phyloP scores from a whole-genome alignment of 768 basidiomycete genomes.

The Lactifluus hygrophoroides region DNA sequence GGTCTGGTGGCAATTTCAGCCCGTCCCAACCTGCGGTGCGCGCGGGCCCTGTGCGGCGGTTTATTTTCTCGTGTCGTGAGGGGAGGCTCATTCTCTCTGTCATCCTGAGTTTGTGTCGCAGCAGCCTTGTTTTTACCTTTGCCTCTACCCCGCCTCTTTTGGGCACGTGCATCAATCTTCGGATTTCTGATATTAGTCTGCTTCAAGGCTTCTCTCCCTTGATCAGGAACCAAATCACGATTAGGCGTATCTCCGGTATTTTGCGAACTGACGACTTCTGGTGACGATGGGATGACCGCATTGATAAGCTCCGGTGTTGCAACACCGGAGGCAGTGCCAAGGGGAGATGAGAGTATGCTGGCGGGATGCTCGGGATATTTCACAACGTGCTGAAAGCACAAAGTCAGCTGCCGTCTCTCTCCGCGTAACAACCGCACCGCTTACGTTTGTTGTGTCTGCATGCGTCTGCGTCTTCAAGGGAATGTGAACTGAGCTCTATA shows the following conservation, averaged over 20 bases:
- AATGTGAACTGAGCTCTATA: background rate
- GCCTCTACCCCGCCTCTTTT: background rate
- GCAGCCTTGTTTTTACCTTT: conserved; percentile 1
- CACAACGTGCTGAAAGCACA: background rate
- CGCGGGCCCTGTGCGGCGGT: background rate
- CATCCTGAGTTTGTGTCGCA: background rate
- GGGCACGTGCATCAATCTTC: background rate
- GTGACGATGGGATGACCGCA: no score
- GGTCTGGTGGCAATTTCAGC: background rate
- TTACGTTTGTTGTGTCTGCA: conserved; percentile 9
- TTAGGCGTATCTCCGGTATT: background rate
- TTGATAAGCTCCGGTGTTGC: background rate
- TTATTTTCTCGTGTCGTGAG: background rate
- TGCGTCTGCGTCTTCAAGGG: background rate
- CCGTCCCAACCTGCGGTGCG: background rate
- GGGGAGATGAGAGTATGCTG: background rate
- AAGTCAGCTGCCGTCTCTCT: background rate
- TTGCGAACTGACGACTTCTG: background rate
- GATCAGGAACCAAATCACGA: background rate
- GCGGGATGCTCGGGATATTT: background rate
- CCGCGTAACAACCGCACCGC: background rate
- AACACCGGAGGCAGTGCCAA: background rate
- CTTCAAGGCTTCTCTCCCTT: background rate
- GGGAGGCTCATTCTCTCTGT: conserved; percentile 6
- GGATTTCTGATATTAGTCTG: background rate